Percentiles rank a stretch among this genome's conserved stretches.
Evolutionary conservation across 768 basidiomycete species (phyloP).

Genomic region (Exsudoporus frostii): DNA sequence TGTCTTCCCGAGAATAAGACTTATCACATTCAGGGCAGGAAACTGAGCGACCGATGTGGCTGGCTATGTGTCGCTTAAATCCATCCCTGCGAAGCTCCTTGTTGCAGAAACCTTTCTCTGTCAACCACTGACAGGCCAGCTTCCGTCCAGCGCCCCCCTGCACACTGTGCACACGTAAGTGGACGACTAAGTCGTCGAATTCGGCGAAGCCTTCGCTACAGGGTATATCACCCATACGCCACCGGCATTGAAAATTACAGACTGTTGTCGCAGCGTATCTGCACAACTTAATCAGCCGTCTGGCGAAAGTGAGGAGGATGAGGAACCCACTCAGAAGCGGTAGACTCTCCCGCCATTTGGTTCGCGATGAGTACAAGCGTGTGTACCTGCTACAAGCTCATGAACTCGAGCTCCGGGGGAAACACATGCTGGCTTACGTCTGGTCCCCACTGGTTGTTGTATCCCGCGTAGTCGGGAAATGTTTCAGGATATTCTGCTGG

Average conservation of each 20-base stretch:
- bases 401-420: not conserved
- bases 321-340: not conserved
- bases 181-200: constrained; percentile 6
- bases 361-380: not conserved
- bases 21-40: not conserved
- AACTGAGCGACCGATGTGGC: not conserved
- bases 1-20: constrained; percentile 3
- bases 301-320: not conserved
- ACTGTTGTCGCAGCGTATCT: not conserved
- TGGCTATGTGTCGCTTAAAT: constrained; percentile 4
- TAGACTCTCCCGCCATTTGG: not conserved
- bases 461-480: not conserved
- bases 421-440: not conserved
- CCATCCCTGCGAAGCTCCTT: not conserved
- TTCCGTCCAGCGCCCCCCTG: not conserved
- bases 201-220: not conserved
- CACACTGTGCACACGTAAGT: constrained; percentile 1
- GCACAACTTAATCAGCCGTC: not conserved
- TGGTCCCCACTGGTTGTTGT: not conserved
- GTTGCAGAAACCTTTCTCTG: not conserved
- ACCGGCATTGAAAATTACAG: not conserved
- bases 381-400: not conserved
- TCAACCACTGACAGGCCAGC: constrained; percentile 6
- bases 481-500: not conserved
- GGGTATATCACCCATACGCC: not conserved